Percentiles rank a stretch among this genome's conserved stretches.
These are phyloP conservation scores for Xylariomycetidae sp. DNA, from an alignment of 2,329 filamentous ascomycete genomes.

Conservation along the genomic window DNA sequence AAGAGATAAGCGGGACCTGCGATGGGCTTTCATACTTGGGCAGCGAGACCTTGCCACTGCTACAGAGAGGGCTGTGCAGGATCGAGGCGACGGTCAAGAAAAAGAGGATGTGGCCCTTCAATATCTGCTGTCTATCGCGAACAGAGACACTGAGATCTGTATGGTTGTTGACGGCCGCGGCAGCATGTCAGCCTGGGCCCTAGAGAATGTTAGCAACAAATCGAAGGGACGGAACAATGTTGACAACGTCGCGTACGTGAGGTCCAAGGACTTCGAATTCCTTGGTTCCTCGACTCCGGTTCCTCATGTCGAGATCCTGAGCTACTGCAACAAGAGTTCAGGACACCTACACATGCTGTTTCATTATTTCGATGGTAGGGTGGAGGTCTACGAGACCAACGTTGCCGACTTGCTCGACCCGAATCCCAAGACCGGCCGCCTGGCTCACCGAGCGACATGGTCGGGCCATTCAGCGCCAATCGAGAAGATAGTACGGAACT, in stretches of 20 bases:
- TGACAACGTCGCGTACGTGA: conserved; percentile 82
- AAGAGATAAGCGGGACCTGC: conserved; percentile 30
- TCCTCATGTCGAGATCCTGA: conserved; percentile 63
- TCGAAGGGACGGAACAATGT: conserved; percentile 60
- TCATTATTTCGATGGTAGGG: conserved; percentile 80
- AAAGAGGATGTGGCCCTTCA: conserved; percentile 70
- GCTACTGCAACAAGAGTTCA: conserved; percentile 62
- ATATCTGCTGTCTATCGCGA: conserved; percentile 80
- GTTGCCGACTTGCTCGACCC: conserved; percentile 80
- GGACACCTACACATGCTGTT: conserved; percentile 69
- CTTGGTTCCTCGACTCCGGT: conserved; percentile 24
- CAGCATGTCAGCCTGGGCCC: conserved; percentile 85
- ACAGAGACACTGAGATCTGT: conserved; percentile 80
- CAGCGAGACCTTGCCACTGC: conserved; percentile 74
- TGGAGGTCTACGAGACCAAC: conserved; percentile 76
- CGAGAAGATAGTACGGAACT: conserved; percentile 82
- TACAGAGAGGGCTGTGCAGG: conserved; percentile 70
- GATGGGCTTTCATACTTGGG: conserved; percentile 79
- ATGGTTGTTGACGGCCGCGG: conserved; percentile 79
- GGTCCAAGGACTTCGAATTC: conserved; percentile 49
- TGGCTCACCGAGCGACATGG: conserved; percentile 65
- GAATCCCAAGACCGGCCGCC: conserved; percentile 52
- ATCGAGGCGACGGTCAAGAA: conserved; percentile 47
- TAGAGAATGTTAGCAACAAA: conserved; percentile 79
- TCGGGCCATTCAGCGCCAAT: conserved; percentile 78